Base-by-base conservation (phyloP, 2,329 filamentous ascomycete genomes). In the Mycocentrospora acerina region DNA sequence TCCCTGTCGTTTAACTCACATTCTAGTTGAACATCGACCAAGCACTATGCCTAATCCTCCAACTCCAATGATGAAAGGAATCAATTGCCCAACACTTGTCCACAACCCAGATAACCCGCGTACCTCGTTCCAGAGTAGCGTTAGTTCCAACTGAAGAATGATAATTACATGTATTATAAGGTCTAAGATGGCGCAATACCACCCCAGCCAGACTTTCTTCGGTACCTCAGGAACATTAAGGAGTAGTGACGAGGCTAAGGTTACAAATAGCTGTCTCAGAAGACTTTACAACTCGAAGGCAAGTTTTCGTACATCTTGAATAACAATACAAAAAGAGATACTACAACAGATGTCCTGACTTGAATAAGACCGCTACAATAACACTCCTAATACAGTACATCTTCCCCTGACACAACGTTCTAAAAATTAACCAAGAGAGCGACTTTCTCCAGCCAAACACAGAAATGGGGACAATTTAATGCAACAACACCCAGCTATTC, bases 61-160 rank as follows among this genome's bases (percentile, higher is more conserved):
- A 15, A 50, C 24, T 10, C 44, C 46, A 24, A 50, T 42, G 4
- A 53, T 37, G 25, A 51, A 51, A 11, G 49, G 49, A 29, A 53
- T 37, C 17, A 51, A 32, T 25, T 53, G 46, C 16, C 49, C 44
- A 24, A 53, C 31, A 44, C 30, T 50, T 4, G 22, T 35, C 31
- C 30, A 39, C 4, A 47, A 27, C 10, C 19, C 42, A 7, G 13
- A 12, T 10, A 51, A 24, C 4, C 26, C 18, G 4, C 19, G 18
- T 6, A 53, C 32, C 3, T 31, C 11, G 28, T 55, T 55, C 48
- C 48, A 55, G 1, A 7, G 1, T 9, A 55, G 31, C 30, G 37
- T 46, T 7, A 53, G 19, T 26, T 48, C 48, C 2, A 53, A 9
- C 24, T 53, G 50, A 19, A 44, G 6, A 13, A 52, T 47, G 3